Conservation (phyloP, 169 alveolate genomes). For the Plasmodium gaboni region DNA sequence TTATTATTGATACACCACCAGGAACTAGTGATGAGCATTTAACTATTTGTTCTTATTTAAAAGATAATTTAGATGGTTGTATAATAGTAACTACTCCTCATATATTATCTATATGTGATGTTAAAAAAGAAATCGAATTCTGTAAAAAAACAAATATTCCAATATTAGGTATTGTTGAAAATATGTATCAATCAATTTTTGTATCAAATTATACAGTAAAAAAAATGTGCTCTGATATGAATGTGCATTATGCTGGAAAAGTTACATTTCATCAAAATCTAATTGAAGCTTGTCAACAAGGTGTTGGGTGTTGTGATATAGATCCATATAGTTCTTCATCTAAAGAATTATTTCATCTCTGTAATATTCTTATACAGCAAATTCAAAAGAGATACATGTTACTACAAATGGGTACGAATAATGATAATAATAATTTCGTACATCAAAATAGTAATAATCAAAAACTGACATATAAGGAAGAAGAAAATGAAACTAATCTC, state of each 20-base stretch:
- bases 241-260: slow-evolving; percentile 82
- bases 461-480: not conserved
- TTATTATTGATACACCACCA: slow-evolving; percentile 99
- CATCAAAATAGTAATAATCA: not conserved
- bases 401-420: not conserved
- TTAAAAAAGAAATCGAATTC: slow-evolving; percentile 78
- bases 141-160: slow-evolving; percentile 90
- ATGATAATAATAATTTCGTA: not conserved
- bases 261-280: slow-evolving; percentile 83
- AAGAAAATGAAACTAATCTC: not conserved
- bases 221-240: slow-evolving; percentile 84
- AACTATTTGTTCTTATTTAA: slow-evolving; percentile 93
- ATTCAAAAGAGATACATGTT: slow-evolving; percentile 5
- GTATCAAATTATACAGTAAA: slow-evolving; percentile 77
- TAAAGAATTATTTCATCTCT: slow-evolving; percentile 56
- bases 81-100: slow-evolving; percentile 92
- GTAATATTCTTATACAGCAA: slow-evolving; percentile 40
- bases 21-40: slow-evolving; percentile 99
- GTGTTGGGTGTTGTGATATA: slow-evolving; percentile 77
- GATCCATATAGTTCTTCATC: slow-evolving; percentile 67
- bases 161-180: slow-evolving; percentile 97
- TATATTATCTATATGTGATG: slow-evolving; percentile 79
- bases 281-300: slow-evolving; percentile 82
- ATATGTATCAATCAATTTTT: slow-evolving; percentile 93
- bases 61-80: slow-evolving; percentile 90